phyloP scores from a whole-genome alignment of 2,329 filamentous ascomycete species.

The Geosmithia putterillii region DNA sequence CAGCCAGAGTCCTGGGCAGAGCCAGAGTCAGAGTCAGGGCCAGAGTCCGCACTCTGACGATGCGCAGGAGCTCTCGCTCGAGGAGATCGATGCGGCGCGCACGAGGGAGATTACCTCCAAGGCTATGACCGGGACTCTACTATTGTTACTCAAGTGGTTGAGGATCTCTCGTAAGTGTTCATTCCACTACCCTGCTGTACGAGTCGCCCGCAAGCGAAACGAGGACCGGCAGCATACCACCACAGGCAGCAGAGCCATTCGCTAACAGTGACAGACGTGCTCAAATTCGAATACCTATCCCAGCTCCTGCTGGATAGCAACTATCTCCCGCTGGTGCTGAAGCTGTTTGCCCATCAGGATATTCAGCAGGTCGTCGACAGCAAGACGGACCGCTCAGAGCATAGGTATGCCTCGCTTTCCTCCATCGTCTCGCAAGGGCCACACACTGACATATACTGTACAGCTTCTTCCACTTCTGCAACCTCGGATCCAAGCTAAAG shows the following conservation, averaged over 20 bases:
- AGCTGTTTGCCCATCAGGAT: slow-evolving; percentile 89
- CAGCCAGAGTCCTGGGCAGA: slow-evolving; percentile 1
- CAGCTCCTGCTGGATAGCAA: slow-evolving; percentile 91
- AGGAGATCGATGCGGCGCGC: slow-evolving; percentile 72
- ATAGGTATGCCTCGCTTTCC: slow-evolving; percentile 42
- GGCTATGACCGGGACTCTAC: slow-evolving; percentile 76
- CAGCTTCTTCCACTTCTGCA: slow-evolving; percentile 89
- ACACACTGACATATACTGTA: background rate
- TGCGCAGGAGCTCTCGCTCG: slow-evolving; percentile 40
- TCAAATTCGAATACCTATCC: slow-evolving; percentile 93
- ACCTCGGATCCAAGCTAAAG: slow-evolving; percentile 45
- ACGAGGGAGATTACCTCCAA: slow-evolving; percentile 82
- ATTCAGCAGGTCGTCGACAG: slow-evolving; percentile 82
- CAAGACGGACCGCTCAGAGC: slow-evolving; percentile 68
- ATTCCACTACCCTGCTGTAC: background rate
- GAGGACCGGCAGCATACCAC: background rate
- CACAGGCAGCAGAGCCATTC: too few relatives aligned
- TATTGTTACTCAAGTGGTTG: slow-evolving; percentile 92
- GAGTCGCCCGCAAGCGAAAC: background rate
- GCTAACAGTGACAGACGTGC: slow-evolving; percentile 48
- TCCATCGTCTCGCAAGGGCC: slow-evolving; percentile 2
- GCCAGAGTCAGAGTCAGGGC: slow-evolving; percentile 8
- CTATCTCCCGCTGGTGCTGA: slow-evolving; percentile 83
- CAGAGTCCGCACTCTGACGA: slow-evolving; percentile 22
- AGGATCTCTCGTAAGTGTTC: slow-evolving; percentile 84